Conservation (phyloP, 2,329 filamentous ascomycete species). For the Talaromyces sp. region DNA sequence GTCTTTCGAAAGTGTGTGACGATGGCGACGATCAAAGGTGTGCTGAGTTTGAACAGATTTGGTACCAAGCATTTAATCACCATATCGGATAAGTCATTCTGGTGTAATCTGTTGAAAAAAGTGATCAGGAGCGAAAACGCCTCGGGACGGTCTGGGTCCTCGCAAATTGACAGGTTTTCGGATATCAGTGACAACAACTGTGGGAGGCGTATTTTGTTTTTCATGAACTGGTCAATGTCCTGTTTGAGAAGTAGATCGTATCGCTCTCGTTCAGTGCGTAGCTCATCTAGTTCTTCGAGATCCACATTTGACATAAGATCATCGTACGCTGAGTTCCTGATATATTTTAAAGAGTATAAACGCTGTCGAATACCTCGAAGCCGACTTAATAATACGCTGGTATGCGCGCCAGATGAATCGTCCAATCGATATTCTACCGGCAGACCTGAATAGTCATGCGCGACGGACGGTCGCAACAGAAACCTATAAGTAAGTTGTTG, state of each 20-base stretch:
- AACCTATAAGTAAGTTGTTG: constrained; percentile 40
- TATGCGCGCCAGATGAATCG: constrained; percentile 29
- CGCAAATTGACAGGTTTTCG: constrained; percentile 33
- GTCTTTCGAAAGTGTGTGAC: constrained; percentile 39
- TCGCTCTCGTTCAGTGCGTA: constrained; percentile 22
- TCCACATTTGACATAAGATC: constrained; percentile 29
- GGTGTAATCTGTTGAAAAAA: constrained; percentile 36
- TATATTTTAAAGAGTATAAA: constrained; percentile 30
- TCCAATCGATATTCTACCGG: constrained; percentile 32
- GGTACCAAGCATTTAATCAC: constrained; percentile 38
- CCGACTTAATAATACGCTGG: constrained; percentile 32
- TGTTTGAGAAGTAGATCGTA: constrained; percentile 30
- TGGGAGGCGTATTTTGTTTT: constrained; percentile 31
- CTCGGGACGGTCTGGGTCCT: constrained; percentile 36
- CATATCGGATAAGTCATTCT: constrained; percentile 41
- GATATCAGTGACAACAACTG: constrained; percentile 36
- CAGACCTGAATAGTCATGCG: constrained; percentile 37
- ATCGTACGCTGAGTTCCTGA: constrained; percentile 25
- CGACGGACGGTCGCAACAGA: constrained; percentile 38
- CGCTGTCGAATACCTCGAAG: constrained; percentile 32
- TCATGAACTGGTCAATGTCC: constrained; percentile 30
- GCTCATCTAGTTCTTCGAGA: constrained; percentile 20
- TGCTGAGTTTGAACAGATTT: constrained; percentile 35
- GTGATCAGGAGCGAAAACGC: constrained; percentile 35
- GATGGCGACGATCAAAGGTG: constrained; percentile 36